Base-by-base conservation (phyloP, 2,329 filamentous ascomycete genomes). In the Colletotrichum filicis region DNA sequence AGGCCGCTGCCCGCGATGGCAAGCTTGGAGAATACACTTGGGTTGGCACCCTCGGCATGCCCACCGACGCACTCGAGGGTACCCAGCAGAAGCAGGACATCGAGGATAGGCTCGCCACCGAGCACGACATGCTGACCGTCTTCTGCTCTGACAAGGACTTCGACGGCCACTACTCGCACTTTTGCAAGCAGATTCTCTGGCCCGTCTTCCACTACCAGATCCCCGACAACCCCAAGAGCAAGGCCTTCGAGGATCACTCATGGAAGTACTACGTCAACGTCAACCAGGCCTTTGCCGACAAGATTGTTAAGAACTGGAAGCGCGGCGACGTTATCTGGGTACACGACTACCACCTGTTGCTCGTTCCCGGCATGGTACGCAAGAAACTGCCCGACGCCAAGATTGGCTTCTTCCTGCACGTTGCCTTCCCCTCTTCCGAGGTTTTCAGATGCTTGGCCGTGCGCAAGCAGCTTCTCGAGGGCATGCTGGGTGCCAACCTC, bases 181-280 rank as follows among this genome's bases (percentile, higher is more conserved):
- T 97, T 81, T 98, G 95, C 91, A 98, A 98, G 85, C 95, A 96
- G 79, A 98, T 98, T 68, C 87, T 98, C 7, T 98, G 96, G 96
- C 96, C 96, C 1, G 95, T 98, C 73, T 97, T 98, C 83, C 95
- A 98, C 83, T 98, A 98, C 82, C 95, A 98, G 83, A 97, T 98
- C 73, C 97, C 96, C 0, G 97, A 98, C 80, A 97, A 97, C 80
- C 96, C 96, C 30, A 98, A 98, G 87, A 98, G 95, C 90, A 98
- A 98, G 82, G 96, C 96, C 0, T 98, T 98, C 81, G 93, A 97
- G 82, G 96, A 98, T 77, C 95, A 98, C 83, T 98, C 95, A 0
- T 98, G 95, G 95, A 90, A 95, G 77, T 97, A 94, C 85, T 98
- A 98, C 79, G 93, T 95, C 80, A 94, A 94, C 66, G 89, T 98